phyloP scores from a whole-genome alignment of 768 basidiomycete species.

The Lactifluus subvellereus region DNA sequence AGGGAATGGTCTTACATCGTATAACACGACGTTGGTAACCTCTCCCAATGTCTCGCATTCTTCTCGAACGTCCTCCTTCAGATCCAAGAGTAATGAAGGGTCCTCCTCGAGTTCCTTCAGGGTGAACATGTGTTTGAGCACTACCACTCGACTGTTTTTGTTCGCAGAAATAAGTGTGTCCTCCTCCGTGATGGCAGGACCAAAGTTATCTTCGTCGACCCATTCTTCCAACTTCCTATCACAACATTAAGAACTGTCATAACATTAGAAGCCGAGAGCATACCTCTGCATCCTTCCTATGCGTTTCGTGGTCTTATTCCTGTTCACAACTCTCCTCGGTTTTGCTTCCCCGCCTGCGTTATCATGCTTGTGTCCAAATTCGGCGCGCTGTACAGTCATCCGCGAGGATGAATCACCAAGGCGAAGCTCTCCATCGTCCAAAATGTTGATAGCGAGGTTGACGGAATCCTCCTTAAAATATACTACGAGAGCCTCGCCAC shows the following conservation, averaged over 20 bases:
- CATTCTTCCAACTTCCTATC: constrained; percentile 86
- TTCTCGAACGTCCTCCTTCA: constrained; percentile 95
- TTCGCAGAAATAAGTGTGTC: constrained; percentile 43
- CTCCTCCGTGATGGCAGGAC: constrained; percentile 56
- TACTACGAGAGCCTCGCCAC: constrained; percentile 90
- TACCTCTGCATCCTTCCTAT: constrained; percentile 89
- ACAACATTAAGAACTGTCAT: neutral
- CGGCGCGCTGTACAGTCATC: constrained; percentile 71
- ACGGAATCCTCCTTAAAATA: constrained; percentile 99
- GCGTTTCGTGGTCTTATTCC: constrained; percentile 66
- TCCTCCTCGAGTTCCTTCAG: constrained; percentile 82
- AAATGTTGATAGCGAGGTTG: constrained; percentile 66
- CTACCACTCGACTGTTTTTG: constrained; percentile 73
- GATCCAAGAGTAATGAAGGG: constrained; percentile 75
- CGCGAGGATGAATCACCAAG: constrained; percentile 68
- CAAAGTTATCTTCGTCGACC: constrained; percentile 92
- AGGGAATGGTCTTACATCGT: constrained; percentile 61
- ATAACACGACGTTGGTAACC: constrained; percentile 92
- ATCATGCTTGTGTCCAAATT: constrained; percentile 65
- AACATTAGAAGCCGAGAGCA: constrained; percentile 23
- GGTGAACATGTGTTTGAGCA: constrained; percentile 94
- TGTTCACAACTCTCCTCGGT: constrained; percentile 62
- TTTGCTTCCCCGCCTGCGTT: constrained; percentile 40
- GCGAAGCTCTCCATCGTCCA: constrained; percentile 90
- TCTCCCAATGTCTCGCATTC: constrained; percentile 87